A percentile compares a stretch with the other conserved stretches of the same genome.
These are phyloP conservation scores for Fraxinus americana DNA, from an alignment of 257 asterid species.

Conservation along the genomic window DNA sequence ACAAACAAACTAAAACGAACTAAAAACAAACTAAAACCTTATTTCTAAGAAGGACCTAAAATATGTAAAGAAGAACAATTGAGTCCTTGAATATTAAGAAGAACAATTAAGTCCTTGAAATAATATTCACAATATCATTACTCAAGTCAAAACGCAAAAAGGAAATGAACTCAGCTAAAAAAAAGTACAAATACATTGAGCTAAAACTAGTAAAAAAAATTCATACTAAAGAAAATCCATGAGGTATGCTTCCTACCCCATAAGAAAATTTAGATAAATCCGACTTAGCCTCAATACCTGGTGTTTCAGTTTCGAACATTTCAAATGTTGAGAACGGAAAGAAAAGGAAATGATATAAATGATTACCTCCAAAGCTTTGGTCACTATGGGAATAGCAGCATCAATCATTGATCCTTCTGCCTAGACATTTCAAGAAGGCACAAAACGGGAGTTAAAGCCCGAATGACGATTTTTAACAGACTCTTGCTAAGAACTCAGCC, in stretches of 20 bases:
- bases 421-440: slow-evolving; percentile 37
- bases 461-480: background rate
- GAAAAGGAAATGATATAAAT: background rate
- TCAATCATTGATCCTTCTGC: slow-evolving; percentile 85
- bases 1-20: too few species aligned
- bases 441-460: background rate
- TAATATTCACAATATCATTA: too few species aligned
- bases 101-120: too few species aligned
- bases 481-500: slow-evolving; percentile 13
- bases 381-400: slow-evolving; percentile 60
- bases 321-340: background rate
- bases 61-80: too few species aligned
- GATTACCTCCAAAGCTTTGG: slow-evolving; percentile 71
- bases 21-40: too few species aligned
- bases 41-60: too few species aligned
- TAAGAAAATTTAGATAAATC: background rate
- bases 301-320: background rate
- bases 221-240: background rate
- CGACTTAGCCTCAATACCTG: background rate
- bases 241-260: background rate
- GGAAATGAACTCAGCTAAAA: background rate
- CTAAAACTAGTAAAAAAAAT: background rate
- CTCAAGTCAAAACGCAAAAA: background rate
- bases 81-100: too few species aligned
- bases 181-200: background rate